Conservation (phyloP, 1,139 yeast species). For the Suhomyces yuchorum region DNA sequence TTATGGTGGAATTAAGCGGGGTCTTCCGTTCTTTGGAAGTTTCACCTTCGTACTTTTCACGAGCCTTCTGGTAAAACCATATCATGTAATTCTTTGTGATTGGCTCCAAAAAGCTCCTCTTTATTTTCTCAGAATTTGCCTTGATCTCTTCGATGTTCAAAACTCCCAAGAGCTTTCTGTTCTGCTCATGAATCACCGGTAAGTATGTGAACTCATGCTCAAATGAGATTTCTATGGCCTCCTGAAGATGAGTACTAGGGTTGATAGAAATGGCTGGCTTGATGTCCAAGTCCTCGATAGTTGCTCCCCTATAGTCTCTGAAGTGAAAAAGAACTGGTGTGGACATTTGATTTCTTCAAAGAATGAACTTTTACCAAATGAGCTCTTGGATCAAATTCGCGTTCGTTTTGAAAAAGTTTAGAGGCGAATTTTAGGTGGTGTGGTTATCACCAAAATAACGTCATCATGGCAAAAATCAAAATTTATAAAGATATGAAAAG, state of each 20-base stretch:
- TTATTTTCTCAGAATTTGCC: constrained; percentile 24
- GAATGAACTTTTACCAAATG: neutral
- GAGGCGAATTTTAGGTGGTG: no score
- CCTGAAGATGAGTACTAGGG: constrained; percentile 51
- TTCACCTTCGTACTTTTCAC: constrained; percentile 31
- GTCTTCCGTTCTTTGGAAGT: constrained; percentile 21
- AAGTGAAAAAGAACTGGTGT: constrained; percentile 28
- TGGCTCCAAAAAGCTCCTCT: constrained; percentile 31
- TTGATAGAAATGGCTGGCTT: constrained; percentile 61
- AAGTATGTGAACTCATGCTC: constrained; percentile 60
- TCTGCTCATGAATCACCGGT: constrained; percentile 56
- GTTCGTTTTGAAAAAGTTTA: neutral
- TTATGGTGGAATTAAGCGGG: constrained; percentile 31
- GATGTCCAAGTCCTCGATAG: constrained; percentile 63
- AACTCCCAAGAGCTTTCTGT: constrained; percentile 56
- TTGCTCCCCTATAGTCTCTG: constrained; percentile 53
- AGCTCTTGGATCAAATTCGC: no score
- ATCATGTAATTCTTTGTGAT: constrained; percentile 43
- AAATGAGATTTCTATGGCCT: constrained; percentile 52
- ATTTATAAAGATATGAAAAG: no score
- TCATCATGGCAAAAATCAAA: no score
- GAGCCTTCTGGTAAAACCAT: constrained; percentile 46
- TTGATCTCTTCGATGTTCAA: constrained; percentile 52
- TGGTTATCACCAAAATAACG: no score
- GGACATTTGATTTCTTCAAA: constrained; percentile 1